Evolutionary conservation across 371 early-diverging fungal genomes (phyloP).

Genomic region (Apophysomyces elegans): DNA sequence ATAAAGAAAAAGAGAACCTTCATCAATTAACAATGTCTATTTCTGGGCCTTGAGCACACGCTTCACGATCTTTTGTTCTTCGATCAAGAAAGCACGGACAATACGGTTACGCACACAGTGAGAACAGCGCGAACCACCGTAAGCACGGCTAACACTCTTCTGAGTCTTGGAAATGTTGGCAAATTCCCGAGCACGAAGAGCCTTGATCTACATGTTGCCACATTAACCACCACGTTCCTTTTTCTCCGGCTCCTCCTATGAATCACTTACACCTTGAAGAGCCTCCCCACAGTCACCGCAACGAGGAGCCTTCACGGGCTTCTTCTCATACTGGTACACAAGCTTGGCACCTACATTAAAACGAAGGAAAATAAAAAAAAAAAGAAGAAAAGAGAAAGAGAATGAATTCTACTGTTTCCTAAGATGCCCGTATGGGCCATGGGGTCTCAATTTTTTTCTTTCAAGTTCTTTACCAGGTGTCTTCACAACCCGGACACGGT

Average conservation of each 20-base stretch:
- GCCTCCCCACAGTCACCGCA: slow-evolving; percentile 97
- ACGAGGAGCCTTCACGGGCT: slow-evolving; percentile 89
- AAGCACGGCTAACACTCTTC: slow-evolving; percentile 94
- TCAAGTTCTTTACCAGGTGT: slow-evolving; percentile 79
- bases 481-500: slow-evolving; percentile 94
- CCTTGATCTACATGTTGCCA: slow-evolving; percentile 69
- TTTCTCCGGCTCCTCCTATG: neutral
- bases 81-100: slow-evolving; percentile 97
- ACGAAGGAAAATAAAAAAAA: slow-evolving; percentile 9
- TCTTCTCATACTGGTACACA: slow-evolving; percentile 90
- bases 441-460: no score
- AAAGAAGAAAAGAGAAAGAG: slow-evolving; percentile 7
- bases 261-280: slow-evolving; percentile 82
- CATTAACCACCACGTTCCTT: slow-evolving; percentile 1
- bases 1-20: no score
- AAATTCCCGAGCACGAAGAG: slow-evolving; percentile 90
- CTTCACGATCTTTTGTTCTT: slow-evolving; percentile 99
- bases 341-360: slow-evolving; percentile 81
- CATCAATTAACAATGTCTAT: neutral
- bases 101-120: slow-evolving; percentile 94
- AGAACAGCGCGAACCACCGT: slow-evolving; percentile 95
- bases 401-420: neutral
- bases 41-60: slow-evolving; percentile 89
- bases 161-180: slow-evolving; percentile 86
- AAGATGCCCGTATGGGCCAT: neutral